A percentile compares a stretch with the other conserved stretches of the same genome.
Evolutionary conservation across 176 grass and related monocot genomes (phyloP).

Genomic region (Rhynchospora tenuis): DNA sequence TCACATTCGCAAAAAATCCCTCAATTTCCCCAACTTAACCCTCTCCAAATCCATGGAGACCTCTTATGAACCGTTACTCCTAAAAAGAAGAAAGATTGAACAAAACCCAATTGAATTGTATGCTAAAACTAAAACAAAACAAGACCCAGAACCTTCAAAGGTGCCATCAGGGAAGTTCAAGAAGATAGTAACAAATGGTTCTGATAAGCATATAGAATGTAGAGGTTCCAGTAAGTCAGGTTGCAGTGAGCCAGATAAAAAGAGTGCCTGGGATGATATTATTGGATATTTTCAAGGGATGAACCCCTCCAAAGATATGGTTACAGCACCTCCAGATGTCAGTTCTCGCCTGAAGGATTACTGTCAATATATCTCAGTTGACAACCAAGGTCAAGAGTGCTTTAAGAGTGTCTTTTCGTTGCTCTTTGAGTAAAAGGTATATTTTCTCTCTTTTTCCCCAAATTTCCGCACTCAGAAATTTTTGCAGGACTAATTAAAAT

Average conservation of each 20-base stretch:
- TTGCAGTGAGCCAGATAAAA: slow-evolving; percentile 31
- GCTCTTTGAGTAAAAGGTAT: slow-evolving; percentile 29
- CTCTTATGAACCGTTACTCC: slow-evolving; percentile 58
- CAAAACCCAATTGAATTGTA: slow-evolving; percentile 24
- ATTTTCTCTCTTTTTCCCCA: background rate
- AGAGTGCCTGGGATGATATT: slow-evolving; percentile 21
- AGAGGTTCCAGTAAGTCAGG: slow-evolving; percentile 15
- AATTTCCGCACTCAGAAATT: background rate
- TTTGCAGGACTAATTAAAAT: background rate
- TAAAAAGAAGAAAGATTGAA: slow-evolving; percentile 54
- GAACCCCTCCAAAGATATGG: background rate
- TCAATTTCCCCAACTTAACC: slow-evolving; percentile 50
- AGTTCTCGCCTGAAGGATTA: slow-evolving; percentile 32
- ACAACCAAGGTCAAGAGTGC: slow-evolving; percentile 16
- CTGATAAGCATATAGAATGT: slow-evolving; percentile 10
- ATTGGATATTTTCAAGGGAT: slow-evolving; percentile 24
- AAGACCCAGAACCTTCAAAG: slow-evolving; percentile 25
- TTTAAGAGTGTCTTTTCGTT: slow-evolving; percentile 79
- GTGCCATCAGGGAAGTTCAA: slow-evolving; percentile 3
- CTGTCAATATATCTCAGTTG: slow-evolving; percentile 16
- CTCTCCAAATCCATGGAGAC: slow-evolving; percentile 62
- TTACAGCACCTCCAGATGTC: slow-evolving; percentile 18
- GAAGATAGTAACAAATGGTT: background rate
- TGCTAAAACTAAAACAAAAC: slow-evolving; percentile 7
- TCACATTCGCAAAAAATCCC: slow-evolving; percentile 89